Percentiles rank a stretch among this genome's conserved stretches.
Conservation (phyloP, 1,284 basidiomycete species). For the Ustilago shanxiensis region DNA sequence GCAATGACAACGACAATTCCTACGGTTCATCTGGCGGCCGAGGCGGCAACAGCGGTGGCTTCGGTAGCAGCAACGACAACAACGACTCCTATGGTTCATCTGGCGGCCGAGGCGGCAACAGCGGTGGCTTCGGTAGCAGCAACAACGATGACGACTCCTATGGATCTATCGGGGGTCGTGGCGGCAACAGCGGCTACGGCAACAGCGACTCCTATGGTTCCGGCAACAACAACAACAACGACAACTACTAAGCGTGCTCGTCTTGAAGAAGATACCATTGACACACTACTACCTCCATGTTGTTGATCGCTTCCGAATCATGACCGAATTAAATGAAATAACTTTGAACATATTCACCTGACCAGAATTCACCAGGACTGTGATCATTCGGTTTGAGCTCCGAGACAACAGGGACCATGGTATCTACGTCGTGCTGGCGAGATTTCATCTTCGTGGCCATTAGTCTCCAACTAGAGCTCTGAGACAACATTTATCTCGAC, state of each 20-base stretch:
- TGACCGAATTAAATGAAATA: background rate
- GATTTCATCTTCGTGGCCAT: no score
- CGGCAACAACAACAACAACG: constrained; percentile 25
- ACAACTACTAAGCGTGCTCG: constrained; percentile 7
- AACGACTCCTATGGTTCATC: constrained; percentile 3
- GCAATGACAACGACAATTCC: constrained; percentile 16
- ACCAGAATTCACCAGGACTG: no score
- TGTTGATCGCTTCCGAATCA: constrained; percentile 5
- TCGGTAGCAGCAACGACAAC: constrained; percentile 11
- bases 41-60: constrained; percentile 19
- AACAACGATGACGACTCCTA: constrained; percentile 1
- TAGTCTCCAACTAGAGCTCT: no score
- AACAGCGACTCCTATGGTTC: constrained; percentile 18
- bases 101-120: constrained; percentile 5
- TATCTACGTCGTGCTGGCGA: no score
- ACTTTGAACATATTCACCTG: no score
- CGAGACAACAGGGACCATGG: no score
- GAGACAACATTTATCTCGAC: no score
- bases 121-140: constrained; percentile 9
- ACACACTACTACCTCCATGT: no score
- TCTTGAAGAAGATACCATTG: background rate
- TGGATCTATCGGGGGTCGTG: constrained; percentile 17
- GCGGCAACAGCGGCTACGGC: constrained; percentile 7
- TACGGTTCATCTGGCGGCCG: background rate
- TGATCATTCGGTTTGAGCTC: no score